A percentile compares a stretch with the other conserved stretches of the same genome.
Evolutionary conservation across 495 filamentous ascomycete genomes (phyloP).

Genomic region (Talaromyces ruber): DNA sequence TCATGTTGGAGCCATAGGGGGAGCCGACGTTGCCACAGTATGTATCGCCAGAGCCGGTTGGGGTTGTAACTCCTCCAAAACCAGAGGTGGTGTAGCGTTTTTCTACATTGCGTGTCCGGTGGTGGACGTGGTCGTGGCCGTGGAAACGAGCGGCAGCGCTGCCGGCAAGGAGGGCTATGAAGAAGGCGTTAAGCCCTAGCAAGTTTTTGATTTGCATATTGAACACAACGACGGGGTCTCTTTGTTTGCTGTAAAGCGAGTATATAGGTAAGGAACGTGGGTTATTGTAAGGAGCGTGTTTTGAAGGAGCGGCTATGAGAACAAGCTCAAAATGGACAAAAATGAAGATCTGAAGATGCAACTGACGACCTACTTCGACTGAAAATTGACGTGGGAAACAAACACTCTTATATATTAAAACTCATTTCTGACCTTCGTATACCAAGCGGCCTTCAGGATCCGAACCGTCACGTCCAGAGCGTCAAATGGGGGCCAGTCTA

Average conservation of each 20-base stretch:
- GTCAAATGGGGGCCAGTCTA: not conserved
- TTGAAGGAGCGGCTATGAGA: not conserved
- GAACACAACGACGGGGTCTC: not conserved
- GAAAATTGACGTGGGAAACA: not conserved
- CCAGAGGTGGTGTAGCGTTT: slow-evolving; percentile 39
- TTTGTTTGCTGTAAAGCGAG: not conserved
- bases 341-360: not conserved
- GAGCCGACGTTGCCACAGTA: slow-evolving; percentile 38
- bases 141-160: slow-evolving; percentile 33
- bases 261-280: not conserved
- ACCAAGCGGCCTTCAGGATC: not conserved
- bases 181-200: slow-evolving; percentile 14
- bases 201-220: slow-evolving; percentile 35
- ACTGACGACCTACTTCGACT: not conserved
- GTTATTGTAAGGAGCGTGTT: not conserved
- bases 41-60: slow-evolving; percentile 20
- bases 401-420: not conserved
- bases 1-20: slow-evolving; percentile 50
- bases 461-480: not conserved
- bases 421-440: not conserved
- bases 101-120: slow-evolving; percentile 32
- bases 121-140: slow-evolving; percentile 35
- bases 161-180: slow-evolving; percentile 32
- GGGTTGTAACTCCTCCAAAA: slow-evolving; percentile 22
- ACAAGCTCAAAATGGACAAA: not conserved